These are phyloP conservation scores for Coemansia sp. DNA, from an alignment of 192 early-diverging fungal genomes.

Conservation along the genomic window DNA sequence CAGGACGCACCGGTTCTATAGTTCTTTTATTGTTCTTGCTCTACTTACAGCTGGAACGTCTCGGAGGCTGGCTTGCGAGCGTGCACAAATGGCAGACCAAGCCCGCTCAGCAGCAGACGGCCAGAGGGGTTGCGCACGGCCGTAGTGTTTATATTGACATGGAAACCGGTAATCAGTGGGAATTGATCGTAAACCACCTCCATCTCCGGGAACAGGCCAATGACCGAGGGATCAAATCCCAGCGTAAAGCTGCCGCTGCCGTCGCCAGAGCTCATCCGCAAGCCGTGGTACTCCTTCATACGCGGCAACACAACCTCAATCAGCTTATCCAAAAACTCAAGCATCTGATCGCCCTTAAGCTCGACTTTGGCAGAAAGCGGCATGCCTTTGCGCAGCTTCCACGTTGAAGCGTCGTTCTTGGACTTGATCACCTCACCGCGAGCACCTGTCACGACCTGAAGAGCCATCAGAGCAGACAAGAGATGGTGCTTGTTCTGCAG, in stretches of 20 bases:
- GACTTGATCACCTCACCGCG: constrained; percentile 81
- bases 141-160: constrained; percentile 82
- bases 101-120: constrained; percentile 80
- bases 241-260: constrained; percentile 81
- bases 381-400: constrained; percentile 91
- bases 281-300: constrained; percentile 86
- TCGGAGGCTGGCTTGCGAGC: constrained; percentile 46
- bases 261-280: constrained; percentile 73
- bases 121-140: constrained; percentile 75
- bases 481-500: constrained; percentile 86
- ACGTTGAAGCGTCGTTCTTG: constrained; percentile 71
- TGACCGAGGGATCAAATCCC: constrained; percentile 76
- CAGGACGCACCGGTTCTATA: background rate
- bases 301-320: constrained; percentile 93
- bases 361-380: constrained; percentile 83
- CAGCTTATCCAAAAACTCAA: constrained; percentile 91
- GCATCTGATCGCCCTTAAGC: constrained; percentile 83
- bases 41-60: constrained; percentile 11
- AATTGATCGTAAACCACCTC: constrained; percentile 94
- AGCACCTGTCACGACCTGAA: constrained; percentile 84
- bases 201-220: constrained; percentile 96
- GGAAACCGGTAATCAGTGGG: constrained; percentile 85
- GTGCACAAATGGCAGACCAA: constrained; percentile 79
- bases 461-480: constrained; percentile 85
- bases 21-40: background rate